Percentiles rank a stretch among this genome's conserved stretches.
phyloP scores from a whole-genome alignment of 768 basidiomycete genomes.

The Mycena epipterygia region DNA sequence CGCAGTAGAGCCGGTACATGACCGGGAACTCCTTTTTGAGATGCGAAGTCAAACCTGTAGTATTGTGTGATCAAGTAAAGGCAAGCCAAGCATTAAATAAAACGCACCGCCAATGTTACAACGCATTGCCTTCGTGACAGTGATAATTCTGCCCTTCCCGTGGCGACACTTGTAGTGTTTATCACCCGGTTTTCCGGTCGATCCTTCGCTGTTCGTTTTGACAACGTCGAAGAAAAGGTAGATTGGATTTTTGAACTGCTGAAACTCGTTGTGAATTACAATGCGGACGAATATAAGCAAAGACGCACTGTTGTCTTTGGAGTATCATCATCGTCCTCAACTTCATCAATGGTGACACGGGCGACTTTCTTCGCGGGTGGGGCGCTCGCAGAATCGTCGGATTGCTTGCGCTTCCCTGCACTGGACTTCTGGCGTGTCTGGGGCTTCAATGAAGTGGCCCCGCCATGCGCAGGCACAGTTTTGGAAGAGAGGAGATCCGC shows the following conservation, averaged over 20 bases:
- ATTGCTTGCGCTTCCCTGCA: background rate
- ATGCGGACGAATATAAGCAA: too few relatives aligned
- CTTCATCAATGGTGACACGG: background rate
- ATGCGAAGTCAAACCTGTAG: too few relatives aligned
- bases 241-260: background rate
- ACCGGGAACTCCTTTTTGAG: too few relatives aligned
- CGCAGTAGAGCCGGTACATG: too few relatives aligned
- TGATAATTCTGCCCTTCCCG: background rate
- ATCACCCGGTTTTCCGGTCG: background rate
- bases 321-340: background rate
- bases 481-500: background rate
- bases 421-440: background rate
- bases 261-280: background rate
- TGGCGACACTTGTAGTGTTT: conserved; percentile 13
- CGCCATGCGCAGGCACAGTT: background rate
- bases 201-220: background rate
- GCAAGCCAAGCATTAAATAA: too few relatives aligned
- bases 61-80: too few relatives aligned
- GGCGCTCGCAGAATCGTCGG: background rate
- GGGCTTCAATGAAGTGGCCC: background rate
- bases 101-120: background rate
- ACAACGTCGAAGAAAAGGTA: background rate
- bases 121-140: background rate
- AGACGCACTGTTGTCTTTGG: background rate
- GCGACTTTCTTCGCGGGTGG: background rate